Percentiles rank a stretch among this genome's conserved stretches.
Conservation (phyloP, 306 rosid species). For the Trichosanthes cucumerina region DNA sequence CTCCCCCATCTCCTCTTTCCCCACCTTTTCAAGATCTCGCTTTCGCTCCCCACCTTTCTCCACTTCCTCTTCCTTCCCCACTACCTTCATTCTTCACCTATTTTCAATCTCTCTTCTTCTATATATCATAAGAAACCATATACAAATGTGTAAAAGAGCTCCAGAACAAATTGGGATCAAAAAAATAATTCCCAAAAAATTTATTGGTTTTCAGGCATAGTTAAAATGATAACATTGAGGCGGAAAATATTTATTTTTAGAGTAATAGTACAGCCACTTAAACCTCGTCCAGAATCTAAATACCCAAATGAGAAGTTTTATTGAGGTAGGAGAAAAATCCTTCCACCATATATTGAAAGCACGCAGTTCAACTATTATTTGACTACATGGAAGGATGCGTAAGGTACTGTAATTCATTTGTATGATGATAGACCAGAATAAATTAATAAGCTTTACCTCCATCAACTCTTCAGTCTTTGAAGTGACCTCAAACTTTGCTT, state of each 20-base stretch:
- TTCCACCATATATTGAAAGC: background rate
- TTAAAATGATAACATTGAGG: background rate
- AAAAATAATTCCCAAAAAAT: background rate
- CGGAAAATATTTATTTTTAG: background rate
- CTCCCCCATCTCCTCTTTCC: background rate
- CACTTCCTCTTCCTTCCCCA: background rate
- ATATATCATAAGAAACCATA: background rate
- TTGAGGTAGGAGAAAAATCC: background rate
- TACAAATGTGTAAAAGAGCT: background rate
- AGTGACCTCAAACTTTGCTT: slow-evolving; percentile 70
- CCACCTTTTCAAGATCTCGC: background rate
- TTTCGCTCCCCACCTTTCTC: background rate
- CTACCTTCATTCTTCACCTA: background rate
- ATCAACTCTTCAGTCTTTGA: slow-evolving; percentile 40
- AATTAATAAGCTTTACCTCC: slow-evolving; percentile 37
- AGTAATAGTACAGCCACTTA: background rate
- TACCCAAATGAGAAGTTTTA: background rate
- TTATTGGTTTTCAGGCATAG: background rate
- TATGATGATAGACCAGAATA: background rate
- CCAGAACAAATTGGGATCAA: background rate
- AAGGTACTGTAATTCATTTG: background rate
- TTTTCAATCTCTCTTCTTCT: background rate
- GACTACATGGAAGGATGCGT: background rate
- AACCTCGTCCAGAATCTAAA: background rate
- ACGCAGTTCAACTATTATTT: background rate